A percentile compares a stretch with the other conserved stretches of the same genome.
phyloP scores from a whole-genome alignment of 192 early-diverging fungal species.

The Coemansia javaensis region DNA sequence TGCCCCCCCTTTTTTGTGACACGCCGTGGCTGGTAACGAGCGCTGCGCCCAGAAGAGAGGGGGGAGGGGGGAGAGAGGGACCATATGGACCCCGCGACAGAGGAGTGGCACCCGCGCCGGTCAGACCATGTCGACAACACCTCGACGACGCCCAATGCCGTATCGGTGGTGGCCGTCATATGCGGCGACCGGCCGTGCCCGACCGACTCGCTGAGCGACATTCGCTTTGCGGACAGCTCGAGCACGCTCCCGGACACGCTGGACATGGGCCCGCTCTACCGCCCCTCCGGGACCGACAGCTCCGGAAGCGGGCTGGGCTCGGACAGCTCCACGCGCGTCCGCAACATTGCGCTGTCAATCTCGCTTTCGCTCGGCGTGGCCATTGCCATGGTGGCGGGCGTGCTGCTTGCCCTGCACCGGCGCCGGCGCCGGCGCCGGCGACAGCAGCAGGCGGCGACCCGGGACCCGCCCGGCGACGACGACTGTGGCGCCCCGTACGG shows the following conservation, averaged over 20 bases:
- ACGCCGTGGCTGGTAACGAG: neutral
- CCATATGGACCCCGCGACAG: neutral
- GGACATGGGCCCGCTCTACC: too few relatives aligned
- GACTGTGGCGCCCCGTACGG: slow-evolving; percentile 1
- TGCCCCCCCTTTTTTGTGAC: neutral
- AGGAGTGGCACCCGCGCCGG: too few relatives aligned
- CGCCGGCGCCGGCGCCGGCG: too few relatives aligned
- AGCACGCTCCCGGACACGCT: too few relatives aligned
- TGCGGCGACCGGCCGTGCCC: neutral
- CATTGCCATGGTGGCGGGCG: too few relatives aligned
- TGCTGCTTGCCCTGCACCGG: too few relatives aligned
- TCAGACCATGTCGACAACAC: neutral
- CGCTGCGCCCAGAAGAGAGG: neutral
- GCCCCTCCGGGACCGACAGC: neutral
- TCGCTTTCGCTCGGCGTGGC: too few relatives aligned
- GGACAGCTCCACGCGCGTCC: too few relatives aligned
- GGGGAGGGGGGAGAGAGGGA: neutral
- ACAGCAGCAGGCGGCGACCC: too few relatives aligned
- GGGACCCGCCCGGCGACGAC: too few relatives aligned
- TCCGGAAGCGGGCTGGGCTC: too few relatives aligned
- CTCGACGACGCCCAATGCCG: slow-evolving; percentile 3
- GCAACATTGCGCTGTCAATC: too few relatives aligned
- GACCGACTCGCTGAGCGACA: slow-evolving; percentile 5
- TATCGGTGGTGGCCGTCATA: slow-evolving; percentile 12
- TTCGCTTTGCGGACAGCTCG: slow-evolving; percentile 5